Percentiles rank a stretch among this genome's conserved stretches.
Evolutionary conservation across 2,329 filamentous ascomycete species (phyloP).

Genomic region (Bipolaris gigantea): DNA sequence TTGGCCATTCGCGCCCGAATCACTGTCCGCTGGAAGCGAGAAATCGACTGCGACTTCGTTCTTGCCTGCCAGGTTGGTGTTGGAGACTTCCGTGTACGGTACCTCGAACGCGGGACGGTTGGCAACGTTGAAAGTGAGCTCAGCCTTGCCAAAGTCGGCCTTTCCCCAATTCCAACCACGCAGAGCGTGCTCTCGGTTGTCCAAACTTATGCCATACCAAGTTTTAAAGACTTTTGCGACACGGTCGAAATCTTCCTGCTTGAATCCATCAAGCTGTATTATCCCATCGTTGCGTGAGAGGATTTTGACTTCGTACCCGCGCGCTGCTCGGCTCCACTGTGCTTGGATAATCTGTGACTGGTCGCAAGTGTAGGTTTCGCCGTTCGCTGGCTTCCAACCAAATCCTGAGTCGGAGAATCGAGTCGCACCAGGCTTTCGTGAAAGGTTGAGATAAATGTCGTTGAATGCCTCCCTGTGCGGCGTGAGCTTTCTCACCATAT

Average conservation of each 20-base stretch:
- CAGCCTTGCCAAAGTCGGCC: slow-evolving; percentile 91
- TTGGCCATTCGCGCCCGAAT: slow-evolving; percentile 72
- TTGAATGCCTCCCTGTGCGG: slow-evolving; percentile 84
- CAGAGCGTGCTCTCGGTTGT: slow-evolving; percentile 90
- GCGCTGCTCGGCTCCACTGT: slow-evolving; percentile 92
- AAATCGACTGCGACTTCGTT: slow-evolving; percentile 98
- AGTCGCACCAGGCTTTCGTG: slow-evolving; percentile 88
- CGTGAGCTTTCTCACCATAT: neutral
- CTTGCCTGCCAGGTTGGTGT: slow-evolving; percentile 95
- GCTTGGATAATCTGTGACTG: slow-evolving; percentile 80
- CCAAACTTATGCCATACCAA: slow-evolving; percentile 93
- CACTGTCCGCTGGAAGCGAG: slow-evolving; percentile 71
- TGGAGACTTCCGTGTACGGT: slow-evolving; percentile 94
- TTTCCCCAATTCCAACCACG: slow-evolving; percentile 99
- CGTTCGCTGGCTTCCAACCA: slow-evolving; percentile 88
- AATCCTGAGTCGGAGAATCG: slow-evolving; percentile 92
- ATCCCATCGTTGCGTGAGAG: slow-evolving; percentile 80
- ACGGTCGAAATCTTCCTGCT: slow-evolving; percentile 91
- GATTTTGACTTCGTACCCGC: slow-evolving; percentile 92
- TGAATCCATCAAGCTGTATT: slow-evolving; percentile 92
- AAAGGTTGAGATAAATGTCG: slow-evolving; percentile 94
- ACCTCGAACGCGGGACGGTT: slow-evolving; percentile 96
- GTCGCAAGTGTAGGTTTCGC: slow-evolving; percentile 93
- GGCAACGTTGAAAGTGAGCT: slow-evolving; percentile 94
- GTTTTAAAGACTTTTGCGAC: slow-evolving; percentile 93